Base-by-base conservation (phyloP, 2,329 filamentous ascomycete genomes). In the Talaromyces albobiverticillius region DNA sequence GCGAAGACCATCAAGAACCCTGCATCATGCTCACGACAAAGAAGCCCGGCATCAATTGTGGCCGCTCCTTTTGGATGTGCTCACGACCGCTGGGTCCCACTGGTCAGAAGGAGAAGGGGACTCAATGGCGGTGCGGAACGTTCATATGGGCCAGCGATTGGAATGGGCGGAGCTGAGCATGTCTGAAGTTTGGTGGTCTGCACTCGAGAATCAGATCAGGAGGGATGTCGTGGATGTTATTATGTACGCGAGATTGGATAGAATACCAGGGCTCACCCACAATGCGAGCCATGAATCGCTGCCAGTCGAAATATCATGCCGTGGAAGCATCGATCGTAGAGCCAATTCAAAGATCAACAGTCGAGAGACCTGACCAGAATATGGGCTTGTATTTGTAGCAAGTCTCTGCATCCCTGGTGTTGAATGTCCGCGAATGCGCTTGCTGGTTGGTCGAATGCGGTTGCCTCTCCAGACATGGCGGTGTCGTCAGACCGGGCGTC, bases 1-100 rank as follows among this genome's bases (percentile, higher is more conserved):
- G 94, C 67, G 91, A 96, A 62, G 74, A 76, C 46, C 94, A 99
- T 66, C 79, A 84, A 51, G 92, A 97, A 63, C 88, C 89, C 2
- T 97, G 94, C 71, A 88, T 91, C 59, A 89, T 81, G 60, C 76
- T 93, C 49, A 81, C 86, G 16, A 96, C 92, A 1, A 96, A 93
- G 75, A 97, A 97, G 67, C 80, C 90, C 0, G 94, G 94, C 1
- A 76, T 89, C 59, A 99, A 97, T 64, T 86, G 80, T 59, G 84
- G 85, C 0, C 73, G 84, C 23, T 79, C 79, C 8, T 88, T 87
- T 65, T 88, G 82, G 82, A 85, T 86, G 64, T 88, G 85, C 64
- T 69, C 81, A 67, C 73, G 93, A 79, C 94, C 94, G 3, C 74
- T 97, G 2, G 93, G 91, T 0, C 91, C 91, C 1, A 89, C 86